Percentiles rank a stretch among this genome's conserved stretches.
Conservation (phyloP, 2,329 filamentous ascomycete genomes). For the Claviceps lovelessii region DNA sequence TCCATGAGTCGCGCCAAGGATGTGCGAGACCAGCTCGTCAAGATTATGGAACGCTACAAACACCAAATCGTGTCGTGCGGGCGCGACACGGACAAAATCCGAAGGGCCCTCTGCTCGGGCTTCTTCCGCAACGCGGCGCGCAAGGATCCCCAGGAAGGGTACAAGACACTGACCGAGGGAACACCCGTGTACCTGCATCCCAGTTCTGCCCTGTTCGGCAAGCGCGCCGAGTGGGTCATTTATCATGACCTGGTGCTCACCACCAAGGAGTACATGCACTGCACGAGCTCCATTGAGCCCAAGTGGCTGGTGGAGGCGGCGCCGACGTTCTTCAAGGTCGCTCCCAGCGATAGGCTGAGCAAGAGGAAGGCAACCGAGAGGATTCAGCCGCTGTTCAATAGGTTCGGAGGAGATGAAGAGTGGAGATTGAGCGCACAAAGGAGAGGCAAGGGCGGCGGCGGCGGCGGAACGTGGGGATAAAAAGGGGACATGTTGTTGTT, state of each 20-base stretch:
- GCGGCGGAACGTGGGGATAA: constrained; percentile 83
- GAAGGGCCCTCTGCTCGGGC: constrained; percentile 77
- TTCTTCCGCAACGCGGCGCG: constrained; percentile 93
- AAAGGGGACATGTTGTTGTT: no score
- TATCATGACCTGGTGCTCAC: constrained; percentile 86
- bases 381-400: constrained; percentile 89
- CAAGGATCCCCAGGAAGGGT: constrained; percentile 92
- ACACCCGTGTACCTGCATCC: constrained; percentile 94
- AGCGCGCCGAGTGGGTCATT: constrained; percentile 90
- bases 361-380: constrained; percentile 89
- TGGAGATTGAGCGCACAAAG: constrained; percentile 86
- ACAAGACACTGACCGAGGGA: constrained; percentile 91
- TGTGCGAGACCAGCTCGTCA: constrained; percentile 78
- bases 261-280: constrained; percentile 97
- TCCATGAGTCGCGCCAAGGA: constrained; percentile 82
- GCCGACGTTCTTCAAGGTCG: constrained; percentile 98
- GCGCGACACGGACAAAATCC: constrained; percentile 70
- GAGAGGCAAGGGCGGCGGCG: constrained; percentile 67
- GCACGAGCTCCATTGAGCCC: constrained; percentile 81
- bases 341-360: constrained; percentile 68
- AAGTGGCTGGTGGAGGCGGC: constrained; percentile 90
- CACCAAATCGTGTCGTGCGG: constrained; percentile 75
- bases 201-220: constrained; percentile 80
- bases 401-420: constrained; percentile 83
- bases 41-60: constrained; percentile 86